phyloP scores from a whole-genome alignment of 805 yeast species.

The Teunomyces aglyptinius region DNA sequence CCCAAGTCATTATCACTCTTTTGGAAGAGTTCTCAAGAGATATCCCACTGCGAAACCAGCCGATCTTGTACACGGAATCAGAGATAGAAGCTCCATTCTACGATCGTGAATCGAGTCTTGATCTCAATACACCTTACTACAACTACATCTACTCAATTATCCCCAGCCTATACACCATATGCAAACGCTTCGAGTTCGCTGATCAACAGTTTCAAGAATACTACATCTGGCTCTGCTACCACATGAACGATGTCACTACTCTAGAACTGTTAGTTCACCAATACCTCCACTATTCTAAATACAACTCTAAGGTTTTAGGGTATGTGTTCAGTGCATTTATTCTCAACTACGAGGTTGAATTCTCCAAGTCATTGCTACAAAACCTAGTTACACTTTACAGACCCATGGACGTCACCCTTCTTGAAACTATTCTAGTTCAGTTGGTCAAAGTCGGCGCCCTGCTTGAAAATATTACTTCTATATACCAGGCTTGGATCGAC shows the following conservation, averaged over 20 bases:
- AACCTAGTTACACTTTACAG: conserved; percentile 20
- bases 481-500: conserved; percentile 29
- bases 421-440: conserved; percentile 26
- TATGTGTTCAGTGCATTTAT: conserved; percentile 31
- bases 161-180: conserved; percentile 21
- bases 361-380: conserved; percentile 24
- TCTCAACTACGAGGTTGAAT: conserved; percentile 32
- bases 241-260: conserved; percentile 28
- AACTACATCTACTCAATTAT: conserved; percentile 16
- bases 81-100: conserved; percentile 8
- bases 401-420: conserved; percentile 21
- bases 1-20: conserved; percentile 3
- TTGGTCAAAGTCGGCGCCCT: conserved; percentile 27
- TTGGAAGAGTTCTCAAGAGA: conserved; percentile 5
- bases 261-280: conserved; percentile 19
- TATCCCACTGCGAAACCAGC: background rate
- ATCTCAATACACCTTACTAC: conserved; percentile 4
- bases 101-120: conserved; percentile 6
- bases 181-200: conserved; percentile 12
- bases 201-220: conserved; percentile 13
- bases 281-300: conserved; percentile 18
- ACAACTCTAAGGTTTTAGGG: conserved; percentile 25
- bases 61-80: conserved; percentile 3
- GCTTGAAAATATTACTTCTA: conserved; percentile 26
- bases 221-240: conserved; percentile 36